Percentiles rank a stretch among this genome's conserved stretches.
phyloP scores from a whole-genome alignment of 2,329 filamentous ascomycete genomes.

The Fusarium coicis region DNA sequence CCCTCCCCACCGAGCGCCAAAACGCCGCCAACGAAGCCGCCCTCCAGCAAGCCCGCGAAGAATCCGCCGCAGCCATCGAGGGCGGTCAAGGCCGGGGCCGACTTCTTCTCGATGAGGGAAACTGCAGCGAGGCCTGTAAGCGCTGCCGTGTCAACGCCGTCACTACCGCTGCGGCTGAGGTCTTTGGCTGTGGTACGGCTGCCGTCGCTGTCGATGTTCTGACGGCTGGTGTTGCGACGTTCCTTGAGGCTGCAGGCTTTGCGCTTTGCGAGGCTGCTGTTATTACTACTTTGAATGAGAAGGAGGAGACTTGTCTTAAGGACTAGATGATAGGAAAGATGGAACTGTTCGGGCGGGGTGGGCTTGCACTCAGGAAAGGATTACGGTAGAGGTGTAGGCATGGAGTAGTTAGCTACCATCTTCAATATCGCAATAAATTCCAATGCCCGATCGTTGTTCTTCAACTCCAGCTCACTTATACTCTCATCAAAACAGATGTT shows the following conservation, averaged over 20 bases:
- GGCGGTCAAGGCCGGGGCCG: not conserved
- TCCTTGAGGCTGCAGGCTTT: not conserved
- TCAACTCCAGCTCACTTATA: rapidly evolving
- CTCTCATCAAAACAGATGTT: too few relatives aligned
- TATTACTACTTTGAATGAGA: not conserved
- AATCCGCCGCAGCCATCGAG: not conserved
- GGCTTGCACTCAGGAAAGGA: rapidly evolving
- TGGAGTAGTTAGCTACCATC: too few relatives aligned
- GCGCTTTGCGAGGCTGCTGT: not conserved
- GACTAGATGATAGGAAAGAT: rapidly evolving
- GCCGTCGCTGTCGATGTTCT: not conserved
- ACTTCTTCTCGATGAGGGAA: not conserved
- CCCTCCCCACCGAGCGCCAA: not conserved
- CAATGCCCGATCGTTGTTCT: rapidly evolving
- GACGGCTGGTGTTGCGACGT: not conserved
- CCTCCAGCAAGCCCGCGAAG: not conserved
- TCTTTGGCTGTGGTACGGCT: not conserved
- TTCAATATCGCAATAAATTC: not conserved
- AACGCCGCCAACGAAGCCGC: not conserved
- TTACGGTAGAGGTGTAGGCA: rapidly evolving
- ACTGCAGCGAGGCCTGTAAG: not conserved
- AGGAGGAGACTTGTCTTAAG: not conserved
- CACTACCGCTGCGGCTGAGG: not conserved
- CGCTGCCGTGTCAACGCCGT: rapidly evolving
- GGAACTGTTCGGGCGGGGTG: rapidly evolving